Evolutionary conservation across 495 filamentous ascomycete genomes (phyloP), one percentile per base, ranked within the genome.

Genomic region (Hyaloscypha hepaticicola): DNA sequence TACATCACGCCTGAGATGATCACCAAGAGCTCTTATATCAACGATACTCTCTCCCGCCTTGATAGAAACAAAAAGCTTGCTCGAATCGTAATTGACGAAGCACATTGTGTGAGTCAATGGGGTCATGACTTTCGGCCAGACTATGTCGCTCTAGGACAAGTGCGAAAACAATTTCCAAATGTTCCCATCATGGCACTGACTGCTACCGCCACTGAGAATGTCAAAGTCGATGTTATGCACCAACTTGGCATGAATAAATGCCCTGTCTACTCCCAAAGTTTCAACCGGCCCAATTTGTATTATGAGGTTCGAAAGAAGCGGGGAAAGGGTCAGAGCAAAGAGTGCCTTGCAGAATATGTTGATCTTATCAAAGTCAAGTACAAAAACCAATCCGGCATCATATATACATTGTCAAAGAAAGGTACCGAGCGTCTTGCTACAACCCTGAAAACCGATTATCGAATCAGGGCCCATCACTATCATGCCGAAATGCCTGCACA

Each of bases 1-100:
- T 99, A 98, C 66, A 88, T 98, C 48, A 98, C 95, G 0, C 95
- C 95, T 0, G 95, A 99, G 74, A 98, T 98, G 96, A 81, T 98
- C 29, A 90, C 80, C 72, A 96, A 91, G 69, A 97, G 84, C 72
- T 71, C 80, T 52, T 68, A 71, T 4, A 85, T 97, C 72, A 74
- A 85, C 45, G 79, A 77, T 60, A 80, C 78, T 8, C 76, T 99
- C 26, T 72, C 82, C 41, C 74, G 77, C 8, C 83, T 99, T 22
- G 81, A 95, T 66, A 66, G 66, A 21, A 84, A 85, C 28, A 75
- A 80, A 7, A 89, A 84, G 64, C 84, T 99, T 14, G 95, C 95
- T 11, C 86, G 95, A 38, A 85, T 99, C 57, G 96, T 98, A 33
- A 95, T 99, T 55, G 95, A 99, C 66, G 95, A 99, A 75, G 95